Percentiles rank a stretch among this genome's conserved stretches.
phyloP scores from a whole-genome alignment of 495 filamentous ascomycete genomes.

The Apiosordaria backusii region DNA sequence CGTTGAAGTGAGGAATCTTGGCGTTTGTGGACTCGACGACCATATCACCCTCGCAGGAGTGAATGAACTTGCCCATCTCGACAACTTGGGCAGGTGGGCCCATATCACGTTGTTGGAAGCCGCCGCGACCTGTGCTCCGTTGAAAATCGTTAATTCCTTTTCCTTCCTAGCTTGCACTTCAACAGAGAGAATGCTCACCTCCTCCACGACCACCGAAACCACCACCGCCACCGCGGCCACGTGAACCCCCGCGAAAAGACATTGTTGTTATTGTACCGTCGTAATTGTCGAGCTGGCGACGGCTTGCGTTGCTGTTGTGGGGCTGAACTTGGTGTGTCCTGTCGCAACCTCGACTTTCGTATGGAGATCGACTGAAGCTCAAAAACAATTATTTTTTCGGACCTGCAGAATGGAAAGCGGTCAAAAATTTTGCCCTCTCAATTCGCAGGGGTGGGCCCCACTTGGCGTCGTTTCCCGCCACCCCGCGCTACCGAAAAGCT shows the following conservation, averaged over 20 bases:
- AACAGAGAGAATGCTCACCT: constrained; percentile 14
- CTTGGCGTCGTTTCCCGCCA: background rate
- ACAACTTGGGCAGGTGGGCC: constrained; percentile 52
- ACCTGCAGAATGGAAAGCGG: constrained; percentile 16
- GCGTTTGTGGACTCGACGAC: constrained; percentile 89
- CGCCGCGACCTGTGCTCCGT: constrained; percentile 44
- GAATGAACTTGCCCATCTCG: constrained; percentile 90
- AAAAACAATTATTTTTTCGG: constrained; percentile 18
- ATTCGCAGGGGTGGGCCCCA: background rate
- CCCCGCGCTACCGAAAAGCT: background rate
- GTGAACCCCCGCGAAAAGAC: constrained; percentile 34
- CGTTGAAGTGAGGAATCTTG: constrained; percentile 98
- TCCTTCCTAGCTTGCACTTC: background rate
- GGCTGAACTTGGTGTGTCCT: background rate
- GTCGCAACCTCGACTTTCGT: background rate
- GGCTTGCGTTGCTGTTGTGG: constrained; percentile 8
- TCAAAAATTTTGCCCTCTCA: constrained; percentile 16
- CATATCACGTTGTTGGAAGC: constrained; percentile 50
- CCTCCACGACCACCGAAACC: constrained; percentile 25
- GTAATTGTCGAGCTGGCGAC: constrained; percentile 14
- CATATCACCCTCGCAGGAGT: constrained; percentile 94
- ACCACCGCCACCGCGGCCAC: constrained; percentile 29
- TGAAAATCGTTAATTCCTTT: background rate
- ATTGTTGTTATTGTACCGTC: constrained; percentile 18
- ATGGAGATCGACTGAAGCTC: constrained; percentile 1